A percentile compares a stretch with the other conserved stretches of the same genome.
Evolutionary conservation across 176 grass and related monocot genomes (phyloP).

Genomic region (Carex parvula): DNA sequence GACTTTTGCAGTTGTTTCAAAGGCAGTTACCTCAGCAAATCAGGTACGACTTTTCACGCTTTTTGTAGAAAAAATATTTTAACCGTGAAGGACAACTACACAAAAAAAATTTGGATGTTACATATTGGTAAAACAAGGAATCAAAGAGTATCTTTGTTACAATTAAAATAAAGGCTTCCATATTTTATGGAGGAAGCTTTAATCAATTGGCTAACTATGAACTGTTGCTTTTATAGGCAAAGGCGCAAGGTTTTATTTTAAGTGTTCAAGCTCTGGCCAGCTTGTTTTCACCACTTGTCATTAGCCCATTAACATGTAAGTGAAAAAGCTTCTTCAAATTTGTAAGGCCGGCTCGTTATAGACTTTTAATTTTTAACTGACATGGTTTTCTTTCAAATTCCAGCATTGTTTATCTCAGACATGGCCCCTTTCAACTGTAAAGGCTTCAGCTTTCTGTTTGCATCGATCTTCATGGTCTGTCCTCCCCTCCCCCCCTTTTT

Average conservation of each 20-base stretch:
- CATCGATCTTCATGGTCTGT: conserved; percentile 61
- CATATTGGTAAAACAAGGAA: background rate
- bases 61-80: background rate
- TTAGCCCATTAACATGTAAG: conserved; percentile 88
- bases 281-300: conserved; percentile 67
- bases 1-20: conserved; percentile 66
- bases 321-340: background rate
- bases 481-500: background rate
- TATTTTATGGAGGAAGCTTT: background rate
- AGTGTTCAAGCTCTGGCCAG: conserved; percentile 49
- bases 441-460: conserved; percentile 76
- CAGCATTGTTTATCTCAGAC: conserved; percentile 81
- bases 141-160: background rate
- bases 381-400: background rate
- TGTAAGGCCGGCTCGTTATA: background rate
- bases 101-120: background rate
- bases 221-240: conserved; percentile 43
- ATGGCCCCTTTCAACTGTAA: conserved; percentile 56
- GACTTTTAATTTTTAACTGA: background rate
- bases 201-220: background rate
- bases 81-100: background rate
- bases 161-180: background rate
- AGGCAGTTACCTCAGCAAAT: conserved; percentile 45
- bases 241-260: conserved; percentile 62
- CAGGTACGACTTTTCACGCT: conserved; percentile 37